Base-by-base conservation (phyloP, 1,284 basidiomycete species). In the Papiliotrema fonsecae region DNA sequence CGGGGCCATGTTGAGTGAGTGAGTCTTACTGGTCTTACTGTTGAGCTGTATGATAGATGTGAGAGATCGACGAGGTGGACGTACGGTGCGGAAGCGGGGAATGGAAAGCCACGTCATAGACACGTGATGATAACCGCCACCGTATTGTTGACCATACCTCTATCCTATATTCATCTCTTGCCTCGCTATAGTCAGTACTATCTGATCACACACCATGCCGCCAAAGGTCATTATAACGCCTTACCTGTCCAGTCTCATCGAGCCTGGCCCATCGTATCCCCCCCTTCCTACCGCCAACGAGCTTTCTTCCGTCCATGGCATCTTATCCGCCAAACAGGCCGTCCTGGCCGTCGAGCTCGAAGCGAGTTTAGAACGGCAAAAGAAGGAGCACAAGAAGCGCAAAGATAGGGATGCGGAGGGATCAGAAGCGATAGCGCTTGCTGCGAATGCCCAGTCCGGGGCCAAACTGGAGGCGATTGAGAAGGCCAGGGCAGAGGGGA, bases 311-410 rank as follows among this genome's bases (percentile, higher is more conserved):
- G 78, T 88, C 13, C 79, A 82, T 25, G 61, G 75, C 22, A 82
- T 86, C 61, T 78, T 91, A 40, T 85, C 84, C 73, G 83, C 82
- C 0, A 79, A 77, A 64, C 77, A 78, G 54, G 81, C 82, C 67
- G 82, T 81, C 40, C 82, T 84, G 6, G 35, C 37, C n/a, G n/a
- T 36, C n/a, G 42, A 49, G 19, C 42, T 48, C 22, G 45, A 49
- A 37, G 40, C 42, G 25, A n/a, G 27, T 14, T 9, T 46, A 36
- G 85, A 86, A 72, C 82, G 82, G 3, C 87, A 88, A 70, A 80
- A 79, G 47, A 75, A 84, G 82, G 2, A 88, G 86, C 72, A 81
- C 79, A 87, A 88, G 87, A 72, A 81, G 79, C 56, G 59, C 54
- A 38, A 85, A 79, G 71, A 24, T 63, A 54, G 85, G 72, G 45